Evolutionary conservation across 352 stramenopile species (phyloP).

Genomic region (Peronospora destructor): DNA sequence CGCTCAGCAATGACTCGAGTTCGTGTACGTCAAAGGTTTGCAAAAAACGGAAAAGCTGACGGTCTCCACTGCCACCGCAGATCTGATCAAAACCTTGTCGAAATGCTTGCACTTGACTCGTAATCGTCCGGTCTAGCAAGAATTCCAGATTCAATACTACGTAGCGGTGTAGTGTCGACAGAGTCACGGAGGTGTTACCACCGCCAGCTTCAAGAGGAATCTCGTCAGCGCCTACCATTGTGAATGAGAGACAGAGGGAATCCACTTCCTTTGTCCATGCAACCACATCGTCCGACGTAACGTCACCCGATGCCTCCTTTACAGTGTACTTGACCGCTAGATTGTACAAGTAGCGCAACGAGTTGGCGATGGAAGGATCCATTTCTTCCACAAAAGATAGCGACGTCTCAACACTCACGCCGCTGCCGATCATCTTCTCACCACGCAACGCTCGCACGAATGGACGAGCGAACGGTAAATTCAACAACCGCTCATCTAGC

Average conservation of each 20-base stretch:
- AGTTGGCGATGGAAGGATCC: conserved; percentile 62
- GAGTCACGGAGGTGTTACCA: conserved; percentile 37
- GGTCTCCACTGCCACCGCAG: conserved; percentile 28
- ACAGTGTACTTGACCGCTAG: conserved; percentile 19
- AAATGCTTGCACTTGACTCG: conserved; percentile 57
- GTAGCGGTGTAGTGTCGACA: conserved; percentile 45
- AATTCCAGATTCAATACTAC: conserved; percentile 45
- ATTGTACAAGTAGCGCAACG: conserved; percentile 49
- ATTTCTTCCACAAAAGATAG: conserved; percentile 57
- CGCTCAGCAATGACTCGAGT: conserved; percentile 59
- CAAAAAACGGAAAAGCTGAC: conserved; percentile 33
- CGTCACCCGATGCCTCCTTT: conserved; percentile 1
- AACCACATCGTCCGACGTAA: conserved; percentile 18
- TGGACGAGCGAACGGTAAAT: conserved; percentile 68
- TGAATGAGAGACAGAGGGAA: conserved; percentile 68
- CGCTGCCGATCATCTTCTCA: conserved; percentile 41
- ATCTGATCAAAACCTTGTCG: conserved; percentile 61
- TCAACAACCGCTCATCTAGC: conserved; percentile 77
- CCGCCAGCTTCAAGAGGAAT: conserved; percentile 51
- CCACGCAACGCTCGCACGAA: conserved; percentile 58
- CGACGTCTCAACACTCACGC: conserved; percentile 39
- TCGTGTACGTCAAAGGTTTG: conserved; percentile 55
- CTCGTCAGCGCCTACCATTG: conserved; percentile 54
- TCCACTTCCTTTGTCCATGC: conserved; percentile 37
- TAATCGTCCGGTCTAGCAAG: conserved; percentile 59